Percentiles rank a stretch among this genome's conserved stretches.
phyloP scores from a whole-genome alignment of 805 yeast species.

The Phaffomyces thermotolerans region DNA sequence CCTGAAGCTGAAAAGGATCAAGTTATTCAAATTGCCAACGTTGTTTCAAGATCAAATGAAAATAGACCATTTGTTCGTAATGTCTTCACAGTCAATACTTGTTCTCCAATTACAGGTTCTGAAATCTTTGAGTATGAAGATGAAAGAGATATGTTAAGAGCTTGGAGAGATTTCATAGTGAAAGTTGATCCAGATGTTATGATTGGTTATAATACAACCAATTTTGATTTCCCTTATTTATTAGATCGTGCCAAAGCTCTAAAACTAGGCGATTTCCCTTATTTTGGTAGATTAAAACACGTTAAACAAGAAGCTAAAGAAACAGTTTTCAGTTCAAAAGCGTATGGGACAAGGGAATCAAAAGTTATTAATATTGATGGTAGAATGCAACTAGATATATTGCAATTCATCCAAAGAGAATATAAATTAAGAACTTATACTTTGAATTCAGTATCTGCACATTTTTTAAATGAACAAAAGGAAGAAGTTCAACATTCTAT shows the following conservation, averaged over 20 bases:
- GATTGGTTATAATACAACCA: constrained; percentile 91
- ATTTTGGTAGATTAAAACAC: constrained; percentile 66
- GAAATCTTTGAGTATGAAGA: constrained; percentile 69
- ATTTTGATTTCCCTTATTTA: constrained; percentile 91
- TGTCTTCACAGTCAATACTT: constrained; percentile 87
- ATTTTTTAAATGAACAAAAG: constrained; percentile 89
- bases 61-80: constrained; percentile 86
- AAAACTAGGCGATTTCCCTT: constrained; percentile 63
- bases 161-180: constrained; percentile 82
- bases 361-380: constrained; percentile 92
- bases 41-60: constrained; percentile 79
- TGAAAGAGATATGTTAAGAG: constrained; percentile 76
- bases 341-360: constrained; percentile 93
- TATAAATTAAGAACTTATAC: constrained; percentile 93
- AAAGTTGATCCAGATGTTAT: constrained; percentile 91
- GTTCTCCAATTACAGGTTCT: constrained; percentile 91
- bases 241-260: constrained; percentile 80
- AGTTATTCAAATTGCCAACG: constrained; percentile 95
- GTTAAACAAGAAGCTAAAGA: constrained; percentile 75
- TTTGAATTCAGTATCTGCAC: constrained; percentile 89
- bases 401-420: constrained; percentile 91
- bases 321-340: constrained; percentile 83
- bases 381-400: constrained; percentile 85
- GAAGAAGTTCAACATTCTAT: constrained; percentile 98
- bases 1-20: constrained; percentile 94